A percentile compares a stretch with the other conserved stretches of the same genome.
Evolutionary conservation across 768 basidiomycete species (phyloP).

Genomic region (Hypholoma fasciculare): DNA sequence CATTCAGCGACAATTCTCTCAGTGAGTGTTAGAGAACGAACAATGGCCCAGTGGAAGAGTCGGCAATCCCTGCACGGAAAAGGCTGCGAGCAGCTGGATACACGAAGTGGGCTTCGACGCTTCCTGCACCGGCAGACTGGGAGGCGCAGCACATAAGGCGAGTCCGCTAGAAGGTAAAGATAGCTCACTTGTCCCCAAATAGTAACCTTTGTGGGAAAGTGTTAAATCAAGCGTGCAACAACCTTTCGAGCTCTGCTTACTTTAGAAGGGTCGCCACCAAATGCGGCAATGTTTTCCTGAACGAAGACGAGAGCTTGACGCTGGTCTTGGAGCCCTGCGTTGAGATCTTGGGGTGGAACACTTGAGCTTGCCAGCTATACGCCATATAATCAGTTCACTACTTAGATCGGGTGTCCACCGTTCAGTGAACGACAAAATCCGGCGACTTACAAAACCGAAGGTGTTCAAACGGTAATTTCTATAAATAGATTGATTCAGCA

Average conservation of each 20-base stretch:
- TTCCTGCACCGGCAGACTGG: conserved; percentile 54
- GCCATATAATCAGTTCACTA: conserved; percentile 19
- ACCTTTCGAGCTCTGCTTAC: conserved; percentile 21
- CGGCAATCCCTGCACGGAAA: conserved; percentile 54
- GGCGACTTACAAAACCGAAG: conserved; percentile 50
- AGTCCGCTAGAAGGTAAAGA: no score
- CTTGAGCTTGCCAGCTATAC: conserved; percentile 40
- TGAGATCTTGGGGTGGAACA: conserved; percentile 49
- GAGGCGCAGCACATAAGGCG: not conserved
- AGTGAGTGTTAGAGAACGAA: conserved; percentile 23
- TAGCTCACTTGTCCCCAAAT: conserved; percentile 52
- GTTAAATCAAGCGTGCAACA: not conserved
- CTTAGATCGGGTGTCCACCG: not conserved
- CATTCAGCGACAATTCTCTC: not conserved
- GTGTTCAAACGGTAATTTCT: conserved; percentile 62
- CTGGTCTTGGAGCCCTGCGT: conserved; percentile 64
- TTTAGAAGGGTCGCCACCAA: conserved; percentile 64
- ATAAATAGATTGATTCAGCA: not conserved
- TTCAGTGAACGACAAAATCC: not conserved
- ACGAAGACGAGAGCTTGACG: conserved; percentile 57
- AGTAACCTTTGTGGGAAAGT: conserved; percentile 37
- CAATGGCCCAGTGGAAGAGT: conserved; percentile 55
- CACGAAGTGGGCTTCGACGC: conserved; percentile 48
- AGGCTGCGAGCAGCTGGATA: conserved; percentile 36
- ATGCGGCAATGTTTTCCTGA: conserved; percentile 62